Evolutionary conservation across 805 yeast species (phyloP).

Genomic region (Yamadazyma philogaea): DNA sequence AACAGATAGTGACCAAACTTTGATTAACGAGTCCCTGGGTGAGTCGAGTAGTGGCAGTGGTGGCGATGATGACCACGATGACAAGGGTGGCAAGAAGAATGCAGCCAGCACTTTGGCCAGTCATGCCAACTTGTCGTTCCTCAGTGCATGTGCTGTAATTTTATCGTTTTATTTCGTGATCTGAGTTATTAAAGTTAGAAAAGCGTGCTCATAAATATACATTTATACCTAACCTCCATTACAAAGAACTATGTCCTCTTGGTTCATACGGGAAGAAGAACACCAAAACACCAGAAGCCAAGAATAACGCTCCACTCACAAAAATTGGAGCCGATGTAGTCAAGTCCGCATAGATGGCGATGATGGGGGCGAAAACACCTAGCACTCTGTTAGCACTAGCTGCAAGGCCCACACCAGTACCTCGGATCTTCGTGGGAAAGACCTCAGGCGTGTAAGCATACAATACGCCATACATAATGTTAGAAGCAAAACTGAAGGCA

Average conservation of each 20-base stretch:
- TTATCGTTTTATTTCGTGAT: conserved; percentile 3
- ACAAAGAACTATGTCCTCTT: conserved; percentile 17
- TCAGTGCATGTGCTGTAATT: neutral
- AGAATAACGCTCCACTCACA: conserved; percentile 57
- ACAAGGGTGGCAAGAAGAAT: conserved; percentile 7
- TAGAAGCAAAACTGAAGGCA: conserved; percentile 44
- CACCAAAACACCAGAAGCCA: conserved; percentile 38
- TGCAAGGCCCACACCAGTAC: conserved; percentile 60
- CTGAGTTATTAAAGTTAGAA: neutral
- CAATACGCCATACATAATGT: conserved; percentile 54
- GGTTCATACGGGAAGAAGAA: conserved; percentile 30
- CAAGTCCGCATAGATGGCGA: conserved; percentile 52
- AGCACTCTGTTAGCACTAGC: conserved; percentile 52
- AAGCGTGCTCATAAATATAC: neutral
- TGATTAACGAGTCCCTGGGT: neutral
- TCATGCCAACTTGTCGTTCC: neutral
- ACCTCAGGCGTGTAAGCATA: conserved; percentile 69
- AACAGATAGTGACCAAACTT: conserved; percentile 10
- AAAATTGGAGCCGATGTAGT: conserved; percentile 58
- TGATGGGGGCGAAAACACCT: conserved; percentile 58
- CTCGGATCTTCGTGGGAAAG: conserved; percentile 46
- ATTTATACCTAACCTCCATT: neutral
- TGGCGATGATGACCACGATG: conserved; percentile 8
- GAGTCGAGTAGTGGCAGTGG: conserved; percentile 1
- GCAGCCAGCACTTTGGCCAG: conserved; percentile 1